Evolutionary conservation across 768 basidiomycete species (phyloP), one percentile per base, ranked within the genome.

Genomic region (Nevesoporus exiguus): DNA sequence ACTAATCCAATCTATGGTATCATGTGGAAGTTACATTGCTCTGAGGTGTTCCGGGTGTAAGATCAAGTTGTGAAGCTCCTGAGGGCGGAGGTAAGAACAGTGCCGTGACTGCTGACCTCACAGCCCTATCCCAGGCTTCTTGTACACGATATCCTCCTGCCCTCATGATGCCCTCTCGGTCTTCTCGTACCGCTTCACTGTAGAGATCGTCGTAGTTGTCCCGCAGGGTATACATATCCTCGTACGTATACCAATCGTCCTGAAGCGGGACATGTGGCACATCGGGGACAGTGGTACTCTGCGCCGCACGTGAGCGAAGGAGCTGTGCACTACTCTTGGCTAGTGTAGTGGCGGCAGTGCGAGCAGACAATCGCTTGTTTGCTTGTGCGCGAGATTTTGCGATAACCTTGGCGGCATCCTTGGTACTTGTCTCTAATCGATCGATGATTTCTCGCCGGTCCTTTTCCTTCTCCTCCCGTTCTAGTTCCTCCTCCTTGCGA

Each of bases 71-170:
- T 22, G 58, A 43, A n/a, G 22, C 2, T 29, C 73, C 79, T 37
- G 69, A 65, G 31, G 80, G 66, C 1, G 86, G 83, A 31, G 75
- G 64, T 30, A 90, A 63, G 56, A 90, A 88, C 56, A 94, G 67
- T 1, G 82, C 89, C 34, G 84, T 84, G 22, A 93, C 85, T 6
- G 89, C 86, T 59, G 69, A 82, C 53, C 86, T 74, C 52, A 95
- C 66, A 13, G 90, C 90, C 51, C 92, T 77, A 61, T 88, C 86
- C 92, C 92, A 94, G 41, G 87, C 90, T 66, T 94, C 88, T 56
- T 89, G 84, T 5, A 90, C 76, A 57, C 73, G 77, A 66, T 92
- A 95, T 9, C 93, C 93, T 9, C 91, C 93, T 21, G 83, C 91
- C 40, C 85, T 76, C 86, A 88, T 88, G 60, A 86, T 83, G 14